A percentile compares a stretch with the other conserved stretches of the same genome.
Conservation (phyloP, 2,329 filamentous ascomycete genomes). For the Pseudofabraea citricarpa region DNA sequence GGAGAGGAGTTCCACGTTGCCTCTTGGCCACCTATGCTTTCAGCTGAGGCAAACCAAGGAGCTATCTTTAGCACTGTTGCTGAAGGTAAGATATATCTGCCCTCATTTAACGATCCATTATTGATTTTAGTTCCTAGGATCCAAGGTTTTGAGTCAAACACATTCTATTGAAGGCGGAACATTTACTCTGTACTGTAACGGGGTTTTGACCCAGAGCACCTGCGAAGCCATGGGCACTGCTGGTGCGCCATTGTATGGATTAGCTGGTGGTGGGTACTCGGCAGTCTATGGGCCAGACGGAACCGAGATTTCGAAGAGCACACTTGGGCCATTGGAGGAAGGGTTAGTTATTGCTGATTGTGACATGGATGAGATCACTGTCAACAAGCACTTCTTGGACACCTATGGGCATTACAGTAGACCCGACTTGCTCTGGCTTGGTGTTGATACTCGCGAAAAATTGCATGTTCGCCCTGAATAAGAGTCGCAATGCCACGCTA, state of each 20-base stretch:
- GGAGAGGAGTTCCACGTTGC: slow-evolving; percentile 50
- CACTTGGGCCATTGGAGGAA: slow-evolving; percentile 44
- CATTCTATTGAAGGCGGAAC: slow-evolving; percentile 54
- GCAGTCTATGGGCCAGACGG: slow-evolving; percentile 52
- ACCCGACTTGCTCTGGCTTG: slow-evolving; percentile 18
- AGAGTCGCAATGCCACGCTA: too few species aligned
- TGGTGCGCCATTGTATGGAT: slow-evolving; percentile 30
- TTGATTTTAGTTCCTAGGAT: too few species aligned
- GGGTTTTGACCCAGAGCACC: slow-evolving; percentile 46
- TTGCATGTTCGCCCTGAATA: neutral
- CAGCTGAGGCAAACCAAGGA: slow-evolving; percentile 38
- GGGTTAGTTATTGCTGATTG: slow-evolving; percentile 43
- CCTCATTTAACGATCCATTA: too few species aligned
- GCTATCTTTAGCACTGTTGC: too few species aligned
- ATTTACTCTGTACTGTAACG: slow-evolving; percentile 50
- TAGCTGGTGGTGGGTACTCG: slow-evolving; percentile 41
- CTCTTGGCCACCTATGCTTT: slow-evolving; percentile 47
- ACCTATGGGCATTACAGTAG: slow-evolving; percentile 16
- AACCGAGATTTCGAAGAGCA: slow-evolving; percentile 31
- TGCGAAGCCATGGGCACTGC: slow-evolving; percentile 30
- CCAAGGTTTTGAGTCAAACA: slow-evolving; percentile 46
- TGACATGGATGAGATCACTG: slow-evolving; percentile 15
- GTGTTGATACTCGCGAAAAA: slow-evolving; percentile 12
- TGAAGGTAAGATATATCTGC: slow-evolving; percentile 9
- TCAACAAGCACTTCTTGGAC: slow-evolving; percentile 16